These are phyloP conservation scores for Solanum lycopersicoides DNA, from an alignment of 257 asterid genomes.

Conservation along the genomic window DNA sequence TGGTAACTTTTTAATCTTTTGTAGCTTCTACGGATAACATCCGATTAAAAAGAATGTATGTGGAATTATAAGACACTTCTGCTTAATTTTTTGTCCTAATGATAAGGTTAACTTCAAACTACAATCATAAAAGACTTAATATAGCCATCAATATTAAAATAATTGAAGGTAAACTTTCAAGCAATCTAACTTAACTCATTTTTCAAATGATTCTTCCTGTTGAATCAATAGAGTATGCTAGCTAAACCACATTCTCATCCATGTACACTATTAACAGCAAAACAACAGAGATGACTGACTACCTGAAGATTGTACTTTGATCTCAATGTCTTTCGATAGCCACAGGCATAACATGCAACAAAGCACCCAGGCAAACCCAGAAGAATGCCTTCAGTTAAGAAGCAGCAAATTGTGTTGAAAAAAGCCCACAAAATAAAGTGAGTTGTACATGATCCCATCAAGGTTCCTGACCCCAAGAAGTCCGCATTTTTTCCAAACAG, in stretches of 20 bases:
- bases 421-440: constrained; percentile 74
- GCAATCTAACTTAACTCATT: not conserved
- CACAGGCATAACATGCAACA: constrained; percentile 84
- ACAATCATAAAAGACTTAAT: not conserved
- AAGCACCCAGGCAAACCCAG: constrained; percentile 89
- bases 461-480: constrained; percentile 38
- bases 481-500: constrained; percentile 76
- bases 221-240: not conserved
- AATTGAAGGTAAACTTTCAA: not conserved
- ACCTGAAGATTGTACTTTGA: constrained; percentile 85
- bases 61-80: not conserved
- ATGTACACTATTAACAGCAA: not conserved
- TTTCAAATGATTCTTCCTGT: not conserved
- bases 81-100: not conserved
- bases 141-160: not conserved
- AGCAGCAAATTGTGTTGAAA: constrained; percentile 64
- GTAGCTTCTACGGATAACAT: not conserved
- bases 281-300: not conserved
- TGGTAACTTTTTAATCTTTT: not conserved
- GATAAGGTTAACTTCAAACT: not conserved
- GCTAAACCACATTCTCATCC: not conserved
- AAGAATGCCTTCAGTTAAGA: constrained; percentile 64
- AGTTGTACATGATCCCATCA: constrained; percentile 56
- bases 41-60: not conserved
- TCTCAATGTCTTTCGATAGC: constrained; percentile 66